Conservation (phyloP, 148 eudicot genomes). For the Amaranthus cruentus region DNA sequence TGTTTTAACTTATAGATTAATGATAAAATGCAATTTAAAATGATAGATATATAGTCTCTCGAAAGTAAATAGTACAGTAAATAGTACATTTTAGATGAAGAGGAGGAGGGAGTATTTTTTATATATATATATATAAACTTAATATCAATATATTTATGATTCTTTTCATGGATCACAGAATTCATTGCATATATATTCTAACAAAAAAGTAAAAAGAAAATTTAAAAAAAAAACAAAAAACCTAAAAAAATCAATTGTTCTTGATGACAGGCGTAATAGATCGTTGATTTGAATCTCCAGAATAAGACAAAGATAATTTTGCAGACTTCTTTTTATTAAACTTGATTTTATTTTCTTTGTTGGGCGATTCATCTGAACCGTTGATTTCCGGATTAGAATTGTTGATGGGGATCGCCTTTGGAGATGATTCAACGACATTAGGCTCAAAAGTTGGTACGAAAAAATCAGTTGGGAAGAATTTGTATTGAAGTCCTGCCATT, state of each 20-base stretch:
- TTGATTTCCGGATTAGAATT: constrained; percentile 8
- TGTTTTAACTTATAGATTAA: no score
- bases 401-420: background rate
- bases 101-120: no score
- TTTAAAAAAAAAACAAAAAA: background rate
- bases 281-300: constrained; percentile 3
- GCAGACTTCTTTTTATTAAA: background rate
- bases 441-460: constrained; percentile 21
- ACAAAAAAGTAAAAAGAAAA: no score
- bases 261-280: background rate
- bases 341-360: background rate
- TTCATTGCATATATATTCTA: no score
- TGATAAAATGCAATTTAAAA: no score
- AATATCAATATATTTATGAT: no score
- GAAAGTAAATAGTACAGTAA: no score
- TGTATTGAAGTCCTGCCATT: constrained; percentile 22
- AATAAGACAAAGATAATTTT: background rate
- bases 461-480: constrained; percentile 25
- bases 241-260: background rate
- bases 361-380: background rate
- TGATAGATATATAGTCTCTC: no score
- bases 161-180: no score
- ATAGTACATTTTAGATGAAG: no score
- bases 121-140: no score
- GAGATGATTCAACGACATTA: constrained; percentile 5